Conservation (phyloP, 148 eudicot species). For the Chenopodium berlandieri region DNA sequence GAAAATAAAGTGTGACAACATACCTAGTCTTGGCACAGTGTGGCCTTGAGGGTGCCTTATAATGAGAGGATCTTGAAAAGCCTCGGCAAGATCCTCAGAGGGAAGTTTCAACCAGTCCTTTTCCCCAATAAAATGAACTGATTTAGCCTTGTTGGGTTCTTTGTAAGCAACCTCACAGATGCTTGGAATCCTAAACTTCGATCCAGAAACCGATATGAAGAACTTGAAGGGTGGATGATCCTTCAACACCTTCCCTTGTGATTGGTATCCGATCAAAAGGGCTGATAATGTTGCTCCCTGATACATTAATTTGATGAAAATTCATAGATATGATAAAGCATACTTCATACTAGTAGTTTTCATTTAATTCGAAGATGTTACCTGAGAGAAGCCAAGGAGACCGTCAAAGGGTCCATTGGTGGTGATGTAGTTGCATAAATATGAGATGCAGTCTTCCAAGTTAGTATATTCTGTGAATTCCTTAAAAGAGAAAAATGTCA, state of each 20-base stretch:
- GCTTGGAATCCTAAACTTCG: constrained; percentile 59
- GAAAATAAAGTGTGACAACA: not conserved
- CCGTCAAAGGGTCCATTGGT: constrained; percentile 80
- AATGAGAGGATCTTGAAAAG: constrained; percentile 66
- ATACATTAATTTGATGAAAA: not conserved
- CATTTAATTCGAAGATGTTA: not conserved
- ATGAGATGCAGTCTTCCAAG: constrained; percentile 70
- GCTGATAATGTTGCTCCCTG: constrained; percentile 73
- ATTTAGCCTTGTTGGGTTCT: constrained; percentile 58
- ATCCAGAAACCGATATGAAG: constrained; percentile 66
- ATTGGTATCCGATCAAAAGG: constrained; percentile 62
- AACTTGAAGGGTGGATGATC: constrained; percentile 67
- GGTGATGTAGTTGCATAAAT: constrained; percentile 67
- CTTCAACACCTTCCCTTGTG: constrained; percentile 67
- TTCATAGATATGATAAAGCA: not conserved
- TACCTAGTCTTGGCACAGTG: constrained; percentile 80
- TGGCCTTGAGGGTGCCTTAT: constrained; percentile 84
- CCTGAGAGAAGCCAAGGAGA: constrained; percentile 89
- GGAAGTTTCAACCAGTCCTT: constrained; percentile 79
- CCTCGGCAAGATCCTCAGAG: constrained; percentile 66
- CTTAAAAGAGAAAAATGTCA: constrained; percentile 19
- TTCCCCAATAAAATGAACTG: constrained; percentile 77
- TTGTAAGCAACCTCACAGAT: constrained; percentile 69
- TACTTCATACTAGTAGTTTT: too few relatives aligned
- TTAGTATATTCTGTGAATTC: constrained; percentile 77